These are phyloP conservation scores for Xylaria sp. DNA, from an alignment of 2,329 filamentous ascomycete genomes.

Conservation along the genomic window DNA sequence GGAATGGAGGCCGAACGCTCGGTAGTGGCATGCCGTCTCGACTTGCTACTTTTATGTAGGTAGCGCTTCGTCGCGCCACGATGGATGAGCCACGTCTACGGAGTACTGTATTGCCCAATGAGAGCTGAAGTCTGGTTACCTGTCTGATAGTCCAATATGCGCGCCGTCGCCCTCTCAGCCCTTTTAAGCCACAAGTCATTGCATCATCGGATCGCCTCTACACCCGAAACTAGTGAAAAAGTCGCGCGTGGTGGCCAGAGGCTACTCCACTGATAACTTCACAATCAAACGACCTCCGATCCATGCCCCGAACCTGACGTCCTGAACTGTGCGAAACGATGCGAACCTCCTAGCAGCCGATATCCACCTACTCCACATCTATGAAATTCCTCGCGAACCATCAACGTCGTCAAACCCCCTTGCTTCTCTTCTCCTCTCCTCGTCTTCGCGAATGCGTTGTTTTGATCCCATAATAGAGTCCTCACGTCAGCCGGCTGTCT, in stretches of 20 bases:
- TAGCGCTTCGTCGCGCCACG: no score
- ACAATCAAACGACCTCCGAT: conserved; percentile 15
- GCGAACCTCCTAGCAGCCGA: not conserved
- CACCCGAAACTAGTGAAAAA: no score
- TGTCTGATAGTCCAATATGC: no score
- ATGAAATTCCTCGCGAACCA: not conserved
- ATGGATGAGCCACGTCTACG: no score
- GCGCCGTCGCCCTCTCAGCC: no score
- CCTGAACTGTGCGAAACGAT: not conserved
- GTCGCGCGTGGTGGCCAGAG: no score
- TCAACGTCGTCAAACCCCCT: not conserved
- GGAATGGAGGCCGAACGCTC: no score
- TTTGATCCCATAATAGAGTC: not conserved
- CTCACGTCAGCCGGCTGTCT: not conserved
- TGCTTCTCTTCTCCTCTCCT: not conserved
- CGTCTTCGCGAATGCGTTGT: not conserved
- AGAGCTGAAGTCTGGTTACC: not conserved
- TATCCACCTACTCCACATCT: not conserved
- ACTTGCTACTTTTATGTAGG: no score
- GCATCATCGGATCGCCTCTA: not conserved
- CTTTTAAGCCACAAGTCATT: not conserved
- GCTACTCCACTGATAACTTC: conserved; percentile 10
- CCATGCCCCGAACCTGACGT: conserved; percentile 16
- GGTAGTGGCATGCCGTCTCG: no score
- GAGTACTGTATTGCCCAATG: not conserved